These are phyloP conservation scores for Kwoniella mangroviensis DNA, from an alignment of 768 basidiomycete species.

Conservation along the genomic window DNA sequence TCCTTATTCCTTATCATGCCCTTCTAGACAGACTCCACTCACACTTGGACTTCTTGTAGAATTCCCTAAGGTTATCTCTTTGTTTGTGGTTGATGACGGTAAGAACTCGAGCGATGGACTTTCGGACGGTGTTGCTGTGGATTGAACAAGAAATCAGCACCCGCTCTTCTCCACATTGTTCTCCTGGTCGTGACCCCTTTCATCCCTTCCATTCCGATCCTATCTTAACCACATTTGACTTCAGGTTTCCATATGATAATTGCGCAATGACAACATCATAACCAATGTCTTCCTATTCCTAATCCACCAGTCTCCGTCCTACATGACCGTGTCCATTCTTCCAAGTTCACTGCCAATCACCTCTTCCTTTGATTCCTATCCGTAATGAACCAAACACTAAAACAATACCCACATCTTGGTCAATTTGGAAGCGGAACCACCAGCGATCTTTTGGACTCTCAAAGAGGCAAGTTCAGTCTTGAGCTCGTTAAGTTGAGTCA, in stretches of 20 bases:
- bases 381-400: constrained; percentile 5
- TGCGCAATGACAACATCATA: neutral
- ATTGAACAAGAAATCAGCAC: constrained; percentile 19
- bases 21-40: constrained; percentile 14
- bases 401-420: constrained; percentile 83
- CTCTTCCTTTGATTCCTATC: neutral
- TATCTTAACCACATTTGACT: neutral
- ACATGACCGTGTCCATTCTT: neutral
- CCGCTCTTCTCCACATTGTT: neutral
- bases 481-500: constrained; percentile 89
- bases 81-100: constrained; percentile 99
- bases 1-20: neutral
- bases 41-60: constrained; percentile 84
- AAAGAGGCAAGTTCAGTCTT: constrained; percentile 91
- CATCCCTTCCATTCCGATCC: neutral
- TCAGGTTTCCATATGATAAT: neutral
- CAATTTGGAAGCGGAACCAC: constrained; percentile 91
- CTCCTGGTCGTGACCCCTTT: too few species aligned
- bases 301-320: neutral
- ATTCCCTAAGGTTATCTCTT: constrained; percentile 93
- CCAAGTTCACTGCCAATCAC: neutral
- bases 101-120: constrained; percentile 95
- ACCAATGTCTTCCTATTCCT: too few species aligned
- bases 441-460: constrained; percentile 97
- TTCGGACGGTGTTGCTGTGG: constrained; percentile 87